Percentiles rank a stretch among this genome's conserved stretches.
Evolutionary conservation across 805 yeast species (phyloP).

Genomic region (Zygosaccharomyces lentus): DNA sequence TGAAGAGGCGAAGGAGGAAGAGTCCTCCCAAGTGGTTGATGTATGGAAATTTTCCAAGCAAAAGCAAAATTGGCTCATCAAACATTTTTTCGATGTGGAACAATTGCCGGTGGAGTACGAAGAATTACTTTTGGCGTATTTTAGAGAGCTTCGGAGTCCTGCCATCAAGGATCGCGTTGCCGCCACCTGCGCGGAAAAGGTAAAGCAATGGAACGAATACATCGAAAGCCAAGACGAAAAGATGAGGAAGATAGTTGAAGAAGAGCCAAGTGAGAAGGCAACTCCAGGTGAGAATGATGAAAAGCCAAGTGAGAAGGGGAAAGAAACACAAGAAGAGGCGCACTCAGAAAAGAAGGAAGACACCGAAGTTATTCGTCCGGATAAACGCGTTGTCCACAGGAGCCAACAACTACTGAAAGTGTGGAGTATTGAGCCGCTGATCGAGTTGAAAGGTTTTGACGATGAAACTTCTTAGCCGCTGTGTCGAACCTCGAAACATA

Average conservation of each 20-base stretch:
- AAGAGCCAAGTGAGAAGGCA: slow-evolving; percentile 8
- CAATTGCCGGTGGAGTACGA: slow-evolving; percentile 30
- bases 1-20: slow-evolving; percentile 11
- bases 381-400: slow-evolving; percentile 25
- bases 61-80: slow-evolving; percentile 36
- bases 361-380: slow-evolving; percentile 20
- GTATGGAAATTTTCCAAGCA: slow-evolving; percentile 38
- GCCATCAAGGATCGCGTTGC: slow-evolving; percentile 18
- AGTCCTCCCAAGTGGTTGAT: slow-evolving; percentile 19
- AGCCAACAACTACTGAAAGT: slow-evolving; percentile 17
- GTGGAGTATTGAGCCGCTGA: slow-evolving; percentile 13
- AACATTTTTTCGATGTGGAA: slow-evolving; percentile 28
- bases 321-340: slow-evolving; percentile 10
- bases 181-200: slow-evolving; percentile 19
- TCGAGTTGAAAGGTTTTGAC: slow-evolving; percentile 16
- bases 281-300: slow-evolving; percentile 9
- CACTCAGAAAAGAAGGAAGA: slow-evolving; percentile 12
- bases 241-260: slow-evolving; percentile 26
- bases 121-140: slow-evolving; percentile 28
- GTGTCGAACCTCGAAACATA: not conserved
- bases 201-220: slow-evolving; percentile 28
- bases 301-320: slow-evolving; percentile 11
- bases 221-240: slow-evolving; percentile 21
- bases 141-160: slow-evolving; percentile 17
- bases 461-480: slow-evolving; percentile 11